Conservation (phyloP, 2,329 filamentous ascomycete genomes). For the Aureobasidium sp. region DNA sequence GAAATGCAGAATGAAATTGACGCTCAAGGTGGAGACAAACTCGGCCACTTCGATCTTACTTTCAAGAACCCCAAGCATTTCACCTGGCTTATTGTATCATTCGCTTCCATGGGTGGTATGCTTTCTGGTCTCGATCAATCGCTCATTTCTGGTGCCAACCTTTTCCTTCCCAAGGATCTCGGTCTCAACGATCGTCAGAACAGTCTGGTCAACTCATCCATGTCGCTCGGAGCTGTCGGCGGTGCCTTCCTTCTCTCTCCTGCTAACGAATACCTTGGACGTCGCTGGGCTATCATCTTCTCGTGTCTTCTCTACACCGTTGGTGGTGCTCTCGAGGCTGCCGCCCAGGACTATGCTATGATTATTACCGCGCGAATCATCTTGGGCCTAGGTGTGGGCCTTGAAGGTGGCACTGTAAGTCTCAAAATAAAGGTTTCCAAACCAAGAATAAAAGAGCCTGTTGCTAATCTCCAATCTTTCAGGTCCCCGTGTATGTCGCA, state of each 20-base stretch:
- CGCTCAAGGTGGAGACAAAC: constrained; percentile 29
- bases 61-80: constrained; percentile 59
- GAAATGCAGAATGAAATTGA: constrained; percentile 35
- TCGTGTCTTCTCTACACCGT: constrained; percentile 64
- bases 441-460: too few species aligned
- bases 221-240: constrained; percentile 64
- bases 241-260: constrained; percentile 62
- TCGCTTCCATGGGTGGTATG: constrained; percentile 68
- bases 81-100: constrained; percentile 60
- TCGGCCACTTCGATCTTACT: constrained; percentile 45
- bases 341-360: constrained; percentile 62
- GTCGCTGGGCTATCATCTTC: constrained; percentile 62
- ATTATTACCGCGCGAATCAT: constrained; percentile 62
- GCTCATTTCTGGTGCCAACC: constrained; percentile 63
- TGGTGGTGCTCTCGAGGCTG: constrained; percentile 61
- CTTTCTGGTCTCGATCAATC: constrained; percentile 67
- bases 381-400: constrained; percentile 60
- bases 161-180: constrained; percentile 57
- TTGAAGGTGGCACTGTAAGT: constrained; percentile 57
- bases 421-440: too few species aligned
- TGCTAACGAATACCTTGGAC: constrained; percentile 59
- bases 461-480: too few species aligned
- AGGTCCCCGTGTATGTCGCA: constrained; percentile 65
- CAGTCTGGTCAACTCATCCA: constrained; percentile 61
- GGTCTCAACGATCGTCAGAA: constrained; percentile 49